Evolutionary conservation across 495 filamentous ascomycete species (phyloP).

Genomic region (Neurospora cerealis): DNA sequence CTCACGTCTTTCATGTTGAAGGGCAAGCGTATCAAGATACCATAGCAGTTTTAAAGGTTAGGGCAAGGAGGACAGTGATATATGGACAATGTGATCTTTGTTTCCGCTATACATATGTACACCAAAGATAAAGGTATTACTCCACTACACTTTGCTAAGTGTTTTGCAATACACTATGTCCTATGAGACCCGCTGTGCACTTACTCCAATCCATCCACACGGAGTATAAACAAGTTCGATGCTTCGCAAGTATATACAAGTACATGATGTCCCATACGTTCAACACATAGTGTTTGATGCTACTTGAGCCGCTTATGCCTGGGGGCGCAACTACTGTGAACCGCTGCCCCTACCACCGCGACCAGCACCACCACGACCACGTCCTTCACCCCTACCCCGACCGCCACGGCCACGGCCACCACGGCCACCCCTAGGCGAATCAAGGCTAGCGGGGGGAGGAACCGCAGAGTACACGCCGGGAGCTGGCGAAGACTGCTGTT

Average conservation of each 20-base stretch:
- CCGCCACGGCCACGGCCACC: conserved; percentile 33
- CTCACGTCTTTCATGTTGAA: neutral
- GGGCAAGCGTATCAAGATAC: neutral
- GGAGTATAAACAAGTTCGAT: neutral
- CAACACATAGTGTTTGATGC: neutral
- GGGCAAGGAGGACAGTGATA: neutral
- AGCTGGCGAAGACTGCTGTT: conserved; percentile 6
- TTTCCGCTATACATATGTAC: neutral
- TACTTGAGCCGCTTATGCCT: neutral
- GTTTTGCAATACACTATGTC: neutral
- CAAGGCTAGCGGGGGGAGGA: conserved; percentile 65
- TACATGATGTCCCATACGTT: neutral
- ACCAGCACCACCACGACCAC: conserved; percentile 15
- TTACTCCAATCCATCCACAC: neutral
- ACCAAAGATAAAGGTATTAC: neutral
- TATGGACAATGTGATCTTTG: neutral
- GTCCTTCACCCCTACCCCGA: conserved; percentile 19
- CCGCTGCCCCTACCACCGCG: conserved; percentile 4
- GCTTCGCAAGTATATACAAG: neutral
- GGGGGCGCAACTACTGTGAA: neutral
- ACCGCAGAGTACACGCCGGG: conserved; percentile 53
- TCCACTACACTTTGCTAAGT: neutral
- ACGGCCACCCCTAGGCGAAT: conserved; percentile 45
- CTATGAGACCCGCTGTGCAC: neutral
- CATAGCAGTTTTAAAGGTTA: neutral